Evolutionary conservation across 306 rosid genomes (phyloP).

Genomic region (Rosa lucieae): DNA sequence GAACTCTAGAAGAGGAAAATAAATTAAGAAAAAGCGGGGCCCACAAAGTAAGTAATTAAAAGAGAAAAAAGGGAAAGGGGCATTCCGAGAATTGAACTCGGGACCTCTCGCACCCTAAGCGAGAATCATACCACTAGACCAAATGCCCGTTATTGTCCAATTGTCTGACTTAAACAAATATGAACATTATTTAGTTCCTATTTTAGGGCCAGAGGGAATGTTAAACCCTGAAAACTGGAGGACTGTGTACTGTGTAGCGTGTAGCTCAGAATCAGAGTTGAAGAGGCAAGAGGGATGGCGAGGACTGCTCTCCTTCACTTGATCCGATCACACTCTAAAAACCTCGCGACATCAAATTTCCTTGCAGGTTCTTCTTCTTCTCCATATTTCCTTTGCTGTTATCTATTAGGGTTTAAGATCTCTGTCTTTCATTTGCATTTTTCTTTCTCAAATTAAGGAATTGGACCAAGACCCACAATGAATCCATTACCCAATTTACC

Average conservation of each 20-base stretch:
- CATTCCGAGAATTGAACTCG: constrained; percentile 68
- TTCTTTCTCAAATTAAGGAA: neutral
- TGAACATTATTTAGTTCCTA: neutral
- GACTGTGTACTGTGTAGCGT: no score
- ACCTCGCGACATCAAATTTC: constrained; percentile 16
- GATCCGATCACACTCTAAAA: constrained; percentile 53
- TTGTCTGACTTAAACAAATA: rapidly evolving
- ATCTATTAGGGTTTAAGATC: constrained; percentile 1
- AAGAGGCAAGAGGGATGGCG: constrained; percentile 40
- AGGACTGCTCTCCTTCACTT: constrained; percentile 58
- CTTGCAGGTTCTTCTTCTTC: constrained; percentile 44
- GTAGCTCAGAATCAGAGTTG: neutral
- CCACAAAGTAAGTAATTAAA: neutral
- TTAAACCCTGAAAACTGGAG: constrained; percentile 18
- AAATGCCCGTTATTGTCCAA: constrained; percentile 9
- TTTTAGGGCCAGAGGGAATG: neutral
- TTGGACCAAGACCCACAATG: neutral
- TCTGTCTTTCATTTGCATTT: neutral
- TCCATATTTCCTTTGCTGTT: neutral
- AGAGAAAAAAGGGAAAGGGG: constrained; percentile 7
- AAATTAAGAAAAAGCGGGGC: neutral
- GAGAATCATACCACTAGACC: constrained; percentile 59
- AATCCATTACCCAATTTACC: neutral
- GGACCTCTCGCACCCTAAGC: constrained; percentile 63
- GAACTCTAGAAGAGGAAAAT: neutral